Base-by-base conservation (phyloP, 768 basidiomycete genomes). In the Asterophora parasitica region DNA sequence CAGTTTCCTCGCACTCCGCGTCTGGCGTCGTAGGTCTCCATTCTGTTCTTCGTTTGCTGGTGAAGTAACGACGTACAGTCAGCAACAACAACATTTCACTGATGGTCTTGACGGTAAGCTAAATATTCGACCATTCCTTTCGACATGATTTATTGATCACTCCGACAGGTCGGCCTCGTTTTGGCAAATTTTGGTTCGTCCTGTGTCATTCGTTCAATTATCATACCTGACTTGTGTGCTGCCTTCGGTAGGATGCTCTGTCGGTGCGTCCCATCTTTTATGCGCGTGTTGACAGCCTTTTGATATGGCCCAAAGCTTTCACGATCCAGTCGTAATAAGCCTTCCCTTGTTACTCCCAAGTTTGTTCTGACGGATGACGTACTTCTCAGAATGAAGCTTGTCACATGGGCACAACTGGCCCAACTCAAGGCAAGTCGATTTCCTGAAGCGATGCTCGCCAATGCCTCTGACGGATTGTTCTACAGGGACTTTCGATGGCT, bases 401-500 rank as follows among this genome's bases (percentile, higher is more conserved):
- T 61, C 6, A 77, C 76, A 1, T 79, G 75, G 68, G 51, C 12
- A 8, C 63, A 79, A 15, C 64, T 83, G 31, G 49, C 51, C 15
- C 48, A 61, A 44, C 60, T 83, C 17, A 80, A 79, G 68, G 78
- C 66, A 51, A 51, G 12, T 20, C 3, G 16, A 41, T 51, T 41
- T 34, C 20, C 43, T 7, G 17, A 39, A 42, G 38, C 32, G 28
- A 31, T 51, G 23, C 15, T 4, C 51, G 33, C 52, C 23, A 19
- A 41, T 26, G 30, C 12, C 19, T 28, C 45, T 49, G 13, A 42
- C 13, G 44, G 17, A 16, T 32, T 33, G 30, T 42, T 44, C 42
- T 40, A n/a, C 46, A 79, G 78, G 71, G 73, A 26, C 63, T 79
- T 26, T 79, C 79, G 4, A 77, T 79, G 70, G 66, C 76, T 39